Evolutionary conservation across 257 asterid species (phyloP).

Genomic region (Capsicum baccatum): DNA sequence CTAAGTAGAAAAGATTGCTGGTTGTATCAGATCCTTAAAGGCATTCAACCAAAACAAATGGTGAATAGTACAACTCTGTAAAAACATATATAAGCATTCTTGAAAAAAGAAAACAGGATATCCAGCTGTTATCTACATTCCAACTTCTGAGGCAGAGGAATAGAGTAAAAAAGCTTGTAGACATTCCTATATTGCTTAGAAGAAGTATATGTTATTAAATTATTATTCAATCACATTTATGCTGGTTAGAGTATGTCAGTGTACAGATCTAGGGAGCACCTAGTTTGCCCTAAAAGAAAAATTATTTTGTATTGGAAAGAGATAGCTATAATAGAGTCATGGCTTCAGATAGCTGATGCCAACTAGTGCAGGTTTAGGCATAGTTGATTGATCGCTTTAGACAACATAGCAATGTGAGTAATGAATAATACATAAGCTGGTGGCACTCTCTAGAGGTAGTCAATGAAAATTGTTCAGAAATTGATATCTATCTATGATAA

Average conservation of each 20-base stretch:
- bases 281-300: not conserved
- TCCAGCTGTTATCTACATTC: not conserved
- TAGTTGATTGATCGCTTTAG: not conserved
- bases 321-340: not conserved
- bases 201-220: not conserved
- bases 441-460: constrained; percentile 6
- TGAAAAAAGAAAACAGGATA: not conserved
- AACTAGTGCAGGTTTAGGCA: not conserved
- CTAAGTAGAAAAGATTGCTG: not conserved
- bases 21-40: not conserved
- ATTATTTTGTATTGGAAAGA: constrained; percentile 4
- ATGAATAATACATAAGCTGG: not conserved
- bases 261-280: not conserved
- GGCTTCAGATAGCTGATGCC: not conserved
- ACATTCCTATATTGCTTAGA: not conserved
- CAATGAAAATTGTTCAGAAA: not conserved
- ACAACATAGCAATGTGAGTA: not conserved
- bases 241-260: not conserved
- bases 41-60: not conserved
- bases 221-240: not conserved
- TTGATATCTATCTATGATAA: constrained; percentile 5
- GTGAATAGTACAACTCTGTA: not conserved
- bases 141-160: constrained; percentile 8
- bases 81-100: constrained; percentile 6
- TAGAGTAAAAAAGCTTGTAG: not conserved